Percentiles rank a stretch among this genome's conserved stretches.
Evolutionary conservation across 192 early-diverging fungal species (phyloP).

Genomic region (Coemansia sp.): DNA sequence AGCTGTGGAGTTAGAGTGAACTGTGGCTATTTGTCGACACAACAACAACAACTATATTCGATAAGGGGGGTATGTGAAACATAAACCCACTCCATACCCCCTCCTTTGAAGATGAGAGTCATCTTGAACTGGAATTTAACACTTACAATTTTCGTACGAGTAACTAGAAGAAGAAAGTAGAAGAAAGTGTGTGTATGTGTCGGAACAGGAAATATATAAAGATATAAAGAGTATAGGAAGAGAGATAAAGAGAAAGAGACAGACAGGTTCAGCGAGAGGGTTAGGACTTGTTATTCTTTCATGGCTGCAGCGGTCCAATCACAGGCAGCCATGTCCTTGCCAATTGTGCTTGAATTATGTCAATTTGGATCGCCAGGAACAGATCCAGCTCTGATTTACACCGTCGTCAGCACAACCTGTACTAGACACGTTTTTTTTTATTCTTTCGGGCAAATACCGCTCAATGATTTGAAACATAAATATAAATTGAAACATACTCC

Average conservation of each 20-base stretch:
- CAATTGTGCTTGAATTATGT: no score
- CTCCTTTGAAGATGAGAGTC: no score
- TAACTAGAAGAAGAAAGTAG: not conserved
- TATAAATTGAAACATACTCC: not conserved
- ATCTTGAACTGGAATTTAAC: not conserved
- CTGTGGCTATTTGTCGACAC: slow-evolving; percentile 18
- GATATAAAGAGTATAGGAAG: not conserved
- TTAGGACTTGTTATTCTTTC: not conserved
- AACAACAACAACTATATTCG: not conserved
- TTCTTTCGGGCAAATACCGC: not conserved
- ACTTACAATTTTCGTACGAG: not conserved
- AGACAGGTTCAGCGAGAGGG: not conserved
- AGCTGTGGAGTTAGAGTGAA: not conserved
- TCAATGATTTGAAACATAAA: not conserved
- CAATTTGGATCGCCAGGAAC: no score
- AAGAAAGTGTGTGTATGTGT: not conserved
- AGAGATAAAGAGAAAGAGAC: slow-evolving; percentile 5
- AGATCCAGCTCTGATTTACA: no score
- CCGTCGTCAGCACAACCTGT: no score
- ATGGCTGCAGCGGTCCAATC: slow-evolving; percentile 25
- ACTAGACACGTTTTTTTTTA: no score
- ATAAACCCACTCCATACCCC: no score
- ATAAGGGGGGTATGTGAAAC: no score
- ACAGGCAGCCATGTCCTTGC: slow-evolving; percentile 34
- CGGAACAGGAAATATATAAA: not conserved